A percentile compares a stretch with the other conserved stretches of the same genome.
Conservation (phyloP, 192 early-diverging fungal species). For the Coemansia sp. region DNA sequence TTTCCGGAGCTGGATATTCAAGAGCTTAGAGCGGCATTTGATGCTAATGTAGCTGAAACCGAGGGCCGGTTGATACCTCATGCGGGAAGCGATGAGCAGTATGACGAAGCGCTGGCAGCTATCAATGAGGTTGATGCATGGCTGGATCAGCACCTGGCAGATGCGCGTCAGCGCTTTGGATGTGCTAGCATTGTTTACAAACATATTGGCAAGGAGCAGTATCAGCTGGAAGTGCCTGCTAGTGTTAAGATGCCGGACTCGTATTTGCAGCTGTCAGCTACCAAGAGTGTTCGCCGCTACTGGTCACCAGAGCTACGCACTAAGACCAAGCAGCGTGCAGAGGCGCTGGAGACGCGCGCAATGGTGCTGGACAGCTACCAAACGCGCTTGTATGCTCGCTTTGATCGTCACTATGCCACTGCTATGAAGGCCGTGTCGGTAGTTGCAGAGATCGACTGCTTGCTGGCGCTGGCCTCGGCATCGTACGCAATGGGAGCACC, state of each 20-base stretch:
- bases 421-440: constrained; percentile 71
- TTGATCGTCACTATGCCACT: constrained; percentile 73
- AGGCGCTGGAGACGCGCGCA: constrained; percentile 77
- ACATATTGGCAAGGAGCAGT: constrained; percentile 93
- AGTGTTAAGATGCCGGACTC: constrained; percentile 68
- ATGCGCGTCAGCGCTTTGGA: constrained; percentile 63
- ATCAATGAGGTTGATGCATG: constrained; percentile 62
- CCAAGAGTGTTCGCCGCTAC: constrained; percentile 80
- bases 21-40: constrained; percentile 75
- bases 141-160: constrained; percentile 66
- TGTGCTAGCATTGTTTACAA: constrained; percentile 75
- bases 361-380: constrained; percentile 74
- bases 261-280: constrained; percentile 78
- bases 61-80: constrained; percentile 65
- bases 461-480: constrained; percentile 71
- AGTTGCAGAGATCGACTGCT: constrained; percentile 84
- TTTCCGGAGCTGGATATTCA: constrained; percentile 68
- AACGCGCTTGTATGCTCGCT: constrained; percentile 71
- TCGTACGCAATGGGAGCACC: constrained; percentile 70
- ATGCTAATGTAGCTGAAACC: constrained; percentile 58
- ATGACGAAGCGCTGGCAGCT: constrained; percentile 63
- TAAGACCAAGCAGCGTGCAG: constrained; percentile 70
- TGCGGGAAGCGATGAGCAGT: constrained; percentile 74
- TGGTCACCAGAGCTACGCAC: constrained; percentile 67
- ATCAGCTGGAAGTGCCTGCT: constrained; percentile 86